Evolutionary conservation across 345 rosid species (phyloP), one percentile per base, ranked within the genome.

Genomic region (Arabidopsis thaliana): DNA sequence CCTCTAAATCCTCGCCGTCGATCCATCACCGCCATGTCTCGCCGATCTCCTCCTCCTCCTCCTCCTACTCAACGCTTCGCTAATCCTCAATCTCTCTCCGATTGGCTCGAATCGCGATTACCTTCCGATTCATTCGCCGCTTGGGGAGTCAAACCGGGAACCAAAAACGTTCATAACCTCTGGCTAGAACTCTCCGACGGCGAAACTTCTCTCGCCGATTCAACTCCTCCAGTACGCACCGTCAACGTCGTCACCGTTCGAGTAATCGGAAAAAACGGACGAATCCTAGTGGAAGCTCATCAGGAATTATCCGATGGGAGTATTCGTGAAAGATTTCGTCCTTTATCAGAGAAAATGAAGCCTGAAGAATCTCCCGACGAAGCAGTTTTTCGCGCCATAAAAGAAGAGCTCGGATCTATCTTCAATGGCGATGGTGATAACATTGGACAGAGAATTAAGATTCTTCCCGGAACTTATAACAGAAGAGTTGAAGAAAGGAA

Each of bases 101-200:
- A 91, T 57, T 94, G 97, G 97, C 95, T 94, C 63, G 80, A 82
- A 23, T 88, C 94, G 1, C 91, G 95, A 4, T 53, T 94, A 32
- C 95, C 98, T 13, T 85, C 96, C 13, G 95, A 87, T 9, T 90
- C 96, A 1, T 85, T 94, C 65, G 86, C 94, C 34, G 82, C 91
- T 0, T 94, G 97, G 97, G 98, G 98, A 8, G 82, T 88, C 60
- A 91, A 84, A 55, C 97, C 95, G 20, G 98, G 97, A 45, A 94
- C 98, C 76, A 94, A 94, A 82, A 94, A 94, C 82, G 86, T 94
- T 65, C 95, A 94, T 67, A 94, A 94, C 69, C 98, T 94, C 84
- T 94, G 96, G 96, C 90, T 94, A 7, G 97, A 94, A 70, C 85
- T 94, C 38, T 80, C 90, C 71, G 87, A 91, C 37, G 98, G 96